These are phyloP conservation scores for Leishmania guyanensis DNA, from an alignment of 208 protist genomes.

Conservation along the genomic window DNA sequence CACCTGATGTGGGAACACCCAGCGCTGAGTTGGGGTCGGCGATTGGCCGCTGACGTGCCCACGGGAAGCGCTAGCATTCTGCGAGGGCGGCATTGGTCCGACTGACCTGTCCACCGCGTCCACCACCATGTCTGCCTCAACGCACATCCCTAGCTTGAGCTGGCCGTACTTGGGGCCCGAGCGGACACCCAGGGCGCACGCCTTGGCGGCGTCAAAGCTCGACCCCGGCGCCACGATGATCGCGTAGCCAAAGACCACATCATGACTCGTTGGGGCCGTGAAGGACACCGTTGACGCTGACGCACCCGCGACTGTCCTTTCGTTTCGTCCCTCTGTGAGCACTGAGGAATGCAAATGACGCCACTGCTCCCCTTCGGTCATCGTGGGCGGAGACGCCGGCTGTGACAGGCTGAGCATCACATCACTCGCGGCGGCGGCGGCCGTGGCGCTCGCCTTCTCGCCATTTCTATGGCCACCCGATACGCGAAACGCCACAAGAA, in stretches of 20 bases:
- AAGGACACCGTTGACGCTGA: background rate
- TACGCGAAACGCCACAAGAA: slow-evolving; percentile 46
- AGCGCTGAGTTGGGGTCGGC: background rate
- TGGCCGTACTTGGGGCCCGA: slow-evolving; percentile 70
- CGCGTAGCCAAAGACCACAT: slow-evolving; percentile 54
- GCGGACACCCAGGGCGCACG: slow-evolving; percentile 60
- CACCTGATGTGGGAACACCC: slow-evolving; percentile 65
- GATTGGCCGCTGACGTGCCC: background rate
- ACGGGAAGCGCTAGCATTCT: background rate
- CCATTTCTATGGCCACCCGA: slow-evolving; percentile 20
- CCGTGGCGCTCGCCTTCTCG: background rate
- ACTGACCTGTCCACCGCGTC: background rate
- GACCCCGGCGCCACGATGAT: slow-evolving; percentile 54
- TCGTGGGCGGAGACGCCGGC: background rate
- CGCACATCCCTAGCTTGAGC: slow-evolving; percentile 64
- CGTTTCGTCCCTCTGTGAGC: background rate
- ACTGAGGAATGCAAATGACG: no score
- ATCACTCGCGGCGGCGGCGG: background rate
- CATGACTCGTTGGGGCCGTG: slow-evolving; percentile 5
- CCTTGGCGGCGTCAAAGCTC: slow-evolving; percentile 54
- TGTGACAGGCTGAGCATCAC: background rate
- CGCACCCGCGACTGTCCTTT: background rate
- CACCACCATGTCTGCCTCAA: slow-evolving; percentile 36
- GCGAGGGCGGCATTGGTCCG: background rate
- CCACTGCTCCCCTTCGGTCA: background rate